Base-by-base conservation (phyloP, 208 protist genomes). In the Giardia duodenalis region DNA sequence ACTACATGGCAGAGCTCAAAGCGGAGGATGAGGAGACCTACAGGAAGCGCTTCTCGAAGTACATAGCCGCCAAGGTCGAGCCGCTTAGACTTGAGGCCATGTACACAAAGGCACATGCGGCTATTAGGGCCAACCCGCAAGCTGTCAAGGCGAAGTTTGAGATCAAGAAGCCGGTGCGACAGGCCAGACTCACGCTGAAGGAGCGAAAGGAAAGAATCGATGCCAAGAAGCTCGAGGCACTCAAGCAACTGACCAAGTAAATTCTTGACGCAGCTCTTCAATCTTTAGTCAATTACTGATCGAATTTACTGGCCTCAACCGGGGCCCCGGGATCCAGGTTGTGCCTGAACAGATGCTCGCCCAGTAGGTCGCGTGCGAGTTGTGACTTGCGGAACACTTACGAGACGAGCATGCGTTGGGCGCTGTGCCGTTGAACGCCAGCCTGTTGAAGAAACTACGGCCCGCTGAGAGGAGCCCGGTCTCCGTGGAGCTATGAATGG, bases 1-100 rank as follows among this genome's bases (percentile, higher is more conserved):
- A 98, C 42, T 99, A 98, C 96, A 99, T 99, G 98, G 96, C 97
- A 92, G 67, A 96, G 92, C 96, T 99, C 88, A 93, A 97, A 93
- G 97, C 97, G 93, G 97, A 99, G 93, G 95, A 97, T 46, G 94
- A 95, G 76, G 97, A 98, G 86, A 94, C 94, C 47, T 98, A 98
- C 95, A 95, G 97, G 93, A 96, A 95, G 92, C 95, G 96, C 89
- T 99, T 99, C 96, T 95, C 95, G 42, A 94, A 96, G 92, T 99
- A 96, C 97, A 97, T 99, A 93, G 96, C 94, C 86, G 94, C 93
- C 67, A 97, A 96, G 93, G 94, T 99, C 48, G 94, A 93, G n/a
- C 93, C 96, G 48, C 97, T 98, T 48, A 93, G 94, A 91, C 92
- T 99, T 30, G 97, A 99, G 95, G 94, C 93, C 47, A 96, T 99